Evolutionary conservation across 345 rosid species (phyloP).

Genomic region (Tarenaya hassleriana): DNA sequence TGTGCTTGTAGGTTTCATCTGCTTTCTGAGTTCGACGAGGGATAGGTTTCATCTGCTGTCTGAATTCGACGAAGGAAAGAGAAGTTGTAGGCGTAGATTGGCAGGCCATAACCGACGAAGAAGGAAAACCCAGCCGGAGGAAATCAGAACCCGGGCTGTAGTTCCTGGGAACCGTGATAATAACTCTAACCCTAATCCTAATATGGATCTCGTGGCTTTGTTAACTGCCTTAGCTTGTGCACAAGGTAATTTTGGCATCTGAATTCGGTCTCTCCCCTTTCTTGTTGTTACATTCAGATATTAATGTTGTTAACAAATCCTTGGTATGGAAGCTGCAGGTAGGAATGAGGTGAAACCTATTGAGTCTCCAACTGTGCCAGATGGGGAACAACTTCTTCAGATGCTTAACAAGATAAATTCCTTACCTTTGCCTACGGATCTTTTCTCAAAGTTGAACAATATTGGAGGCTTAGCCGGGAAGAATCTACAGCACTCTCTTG

Average conservation of each 20-base stretch:
- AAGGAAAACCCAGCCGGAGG: slow-evolving; percentile 74
- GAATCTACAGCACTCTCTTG: slow-evolving; percentile 32
- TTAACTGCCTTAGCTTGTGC: slow-evolving; percentile 52
- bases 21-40: slow-evolving; percentile 24
- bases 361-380: slow-evolving; percentile 37
- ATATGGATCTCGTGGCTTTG: slow-evolving; percentile 62
- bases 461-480: slow-evolving; percentile 44
- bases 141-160: slow-evolving; percentile 44
- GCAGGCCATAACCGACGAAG: slow-evolving; percentile 78
- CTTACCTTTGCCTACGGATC: slow-evolving; percentile 65
- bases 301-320: slow-evolving; percentile 15
- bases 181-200: slow-evolving; percentile 20
- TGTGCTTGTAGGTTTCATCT: slow-evolving; percentile 61
- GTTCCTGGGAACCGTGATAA: slow-evolving; percentile 41
- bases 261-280: background rate
- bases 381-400: slow-evolving; percentile 63
- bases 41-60: slow-evolving; percentile 70
- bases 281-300: background rate
- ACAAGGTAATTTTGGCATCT: slow-evolving; percentile 45
- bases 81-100: slow-evolving; percentile 85
- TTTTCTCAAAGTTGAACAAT: slow-evolving; percentile 51
- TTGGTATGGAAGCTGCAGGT: slow-evolving; percentile 33
- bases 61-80: slow-evolving; percentile 82
- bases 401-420: slow-evolving; percentile 78
- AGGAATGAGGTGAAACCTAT: slow-evolving; percentile 39